These are phyloP conservation scores for Acacia acuminata DNA, from an alignment of 306 rosid species.

Conservation along the genomic window DNA sequence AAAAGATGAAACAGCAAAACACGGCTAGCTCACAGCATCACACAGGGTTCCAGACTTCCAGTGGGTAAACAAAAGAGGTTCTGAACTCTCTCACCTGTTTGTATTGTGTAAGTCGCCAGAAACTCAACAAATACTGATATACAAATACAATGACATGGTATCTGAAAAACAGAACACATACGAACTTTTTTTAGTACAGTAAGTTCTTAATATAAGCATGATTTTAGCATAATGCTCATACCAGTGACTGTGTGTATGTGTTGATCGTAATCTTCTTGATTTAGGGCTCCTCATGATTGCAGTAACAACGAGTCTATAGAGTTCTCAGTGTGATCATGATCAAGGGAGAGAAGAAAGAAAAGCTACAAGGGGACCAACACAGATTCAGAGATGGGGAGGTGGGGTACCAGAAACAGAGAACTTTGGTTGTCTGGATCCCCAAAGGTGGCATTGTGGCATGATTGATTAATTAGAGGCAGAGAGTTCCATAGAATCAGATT, in stretches of 20 bases:
- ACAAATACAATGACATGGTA: too few relatives aligned
- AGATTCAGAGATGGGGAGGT: constrained; percentile 17
- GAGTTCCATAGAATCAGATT: constrained; percentile 38
- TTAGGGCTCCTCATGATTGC: constrained; percentile 25
- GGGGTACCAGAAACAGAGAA: constrained; percentile 5
- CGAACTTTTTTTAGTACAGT: not conserved
- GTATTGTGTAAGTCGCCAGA: not conserved
- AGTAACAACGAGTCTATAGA: constrained; percentile 18
- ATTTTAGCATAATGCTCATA: not conserved
- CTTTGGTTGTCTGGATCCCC: not conserved
- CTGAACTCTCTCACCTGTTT: not conserved
- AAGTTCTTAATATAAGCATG: not conserved
- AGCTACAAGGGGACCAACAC: constrained; percentile 5
- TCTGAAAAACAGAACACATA: not conserved
- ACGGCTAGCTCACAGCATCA: not conserved
- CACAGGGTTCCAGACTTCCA: not conserved
- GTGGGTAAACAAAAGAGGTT: not conserved
- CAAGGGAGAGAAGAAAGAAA: constrained; percentile 17
- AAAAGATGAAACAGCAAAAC: not conserved
- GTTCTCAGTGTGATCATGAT: constrained; percentile 31
- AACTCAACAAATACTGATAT: not conserved
- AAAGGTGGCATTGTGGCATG: constrained; percentile 18
- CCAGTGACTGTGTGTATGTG: not conserved
- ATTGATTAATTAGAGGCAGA: constrained; percentile 35
- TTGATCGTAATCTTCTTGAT: not conserved